These are phyloP conservation scores for Blastocystis sp. DNA, from an alignment of 352 stramenopile species.

Conservation along the genomic window DNA sequence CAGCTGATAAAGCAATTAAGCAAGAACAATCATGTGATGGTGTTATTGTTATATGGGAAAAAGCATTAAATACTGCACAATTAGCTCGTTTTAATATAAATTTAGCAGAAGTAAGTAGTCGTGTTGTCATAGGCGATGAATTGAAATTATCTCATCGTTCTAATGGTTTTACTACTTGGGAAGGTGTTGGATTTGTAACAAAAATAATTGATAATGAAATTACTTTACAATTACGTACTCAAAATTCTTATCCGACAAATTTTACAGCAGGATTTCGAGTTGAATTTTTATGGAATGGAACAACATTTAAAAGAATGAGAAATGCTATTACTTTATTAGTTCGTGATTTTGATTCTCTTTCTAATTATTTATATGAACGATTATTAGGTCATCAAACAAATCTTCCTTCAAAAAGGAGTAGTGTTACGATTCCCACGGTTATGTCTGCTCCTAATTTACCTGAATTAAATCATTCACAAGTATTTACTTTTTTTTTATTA, in stretches of 20 bases:
- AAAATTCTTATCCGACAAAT: constrained; percentile 54
- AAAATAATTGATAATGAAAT: constrained; percentile 41
- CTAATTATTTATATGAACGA: constrained; percentile 95
- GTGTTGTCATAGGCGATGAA: constrained; percentile 58
- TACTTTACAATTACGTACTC: constrained; percentile 28
- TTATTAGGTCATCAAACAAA: constrained; percentile 87
- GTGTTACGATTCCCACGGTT: too few relatives aligned
- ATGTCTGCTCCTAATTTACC: constrained; percentile 76
- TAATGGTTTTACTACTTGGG: neutral
- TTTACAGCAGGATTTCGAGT: constrained; percentile 83
- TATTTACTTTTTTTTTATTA: neutral
- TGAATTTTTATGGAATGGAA: constrained; percentile 96
- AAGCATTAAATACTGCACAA: constrained; percentile 48
- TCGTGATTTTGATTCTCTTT: constrained; percentile 88
- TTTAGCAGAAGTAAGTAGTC: constrained; percentile 40
- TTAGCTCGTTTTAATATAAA: constrained; percentile 27
- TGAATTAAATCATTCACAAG: constrained; percentile 72
- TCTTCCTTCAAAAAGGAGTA: constrained; percentile 26
- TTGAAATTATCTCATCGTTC: constrained; percentile 40
- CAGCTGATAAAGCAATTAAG: constrained; percentile 31
- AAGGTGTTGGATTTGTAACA: constrained; percentile 36
- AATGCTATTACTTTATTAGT: constrained; percentile 91
- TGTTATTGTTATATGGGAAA: constrained; percentile 50
- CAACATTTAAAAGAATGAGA: constrained; percentile 95
- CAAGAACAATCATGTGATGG: constrained; percentile 48